A percentile compares a stretch with the other conserved stretches of the same genome.
These are phyloP conservation scores for Capsicum baccatum DNA, from an alignment of 257 asterid species.

Conservation along the genomic window DNA sequence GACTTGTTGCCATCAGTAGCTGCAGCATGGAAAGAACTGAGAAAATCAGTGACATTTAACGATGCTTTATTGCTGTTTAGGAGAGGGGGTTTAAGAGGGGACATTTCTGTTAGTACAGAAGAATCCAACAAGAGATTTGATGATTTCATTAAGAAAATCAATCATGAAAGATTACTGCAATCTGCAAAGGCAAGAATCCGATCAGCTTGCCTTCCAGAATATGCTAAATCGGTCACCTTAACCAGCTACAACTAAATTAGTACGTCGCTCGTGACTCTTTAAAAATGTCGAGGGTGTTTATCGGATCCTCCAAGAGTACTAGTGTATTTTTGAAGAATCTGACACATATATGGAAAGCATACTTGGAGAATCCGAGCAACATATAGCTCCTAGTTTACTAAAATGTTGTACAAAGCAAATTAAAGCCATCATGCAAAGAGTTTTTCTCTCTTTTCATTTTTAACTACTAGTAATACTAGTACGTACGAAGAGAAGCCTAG, in stretches of 20 bases:
- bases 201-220: conserved; percentile 26
- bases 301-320: no score
- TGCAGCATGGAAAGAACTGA: conserved; percentile 47
- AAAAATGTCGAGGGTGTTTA: no score
- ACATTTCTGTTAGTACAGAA: conserved; percentile 14
- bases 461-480: not conserved
- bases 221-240: conserved; percentile 16
- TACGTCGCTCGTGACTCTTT: no score
- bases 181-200: conserved; percentile 33
- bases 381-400: not conserved
- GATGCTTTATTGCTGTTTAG: conserved; percentile 48
- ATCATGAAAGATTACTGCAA: not conserved
- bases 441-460: not conserved
- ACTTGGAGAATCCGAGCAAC: no score
- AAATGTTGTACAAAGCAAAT: not conserved
- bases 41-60: conserved; percentile 63
- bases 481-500: no score
- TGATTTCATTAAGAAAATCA: conserved; percentile 24
- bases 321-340: no score
- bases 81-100: conserved; percentile 32
- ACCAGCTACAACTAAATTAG: no score
- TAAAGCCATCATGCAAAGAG: not conserved
- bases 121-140: conserved; percentile 30
- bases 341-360: no score
- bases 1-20: conserved; percentile 37